Percentiles rank a stretch among this genome's conserved stretches.
Conservation (phyloP, 2,329 filamentous ascomycete species). For the Cryphonectria parasitica region DNA sequence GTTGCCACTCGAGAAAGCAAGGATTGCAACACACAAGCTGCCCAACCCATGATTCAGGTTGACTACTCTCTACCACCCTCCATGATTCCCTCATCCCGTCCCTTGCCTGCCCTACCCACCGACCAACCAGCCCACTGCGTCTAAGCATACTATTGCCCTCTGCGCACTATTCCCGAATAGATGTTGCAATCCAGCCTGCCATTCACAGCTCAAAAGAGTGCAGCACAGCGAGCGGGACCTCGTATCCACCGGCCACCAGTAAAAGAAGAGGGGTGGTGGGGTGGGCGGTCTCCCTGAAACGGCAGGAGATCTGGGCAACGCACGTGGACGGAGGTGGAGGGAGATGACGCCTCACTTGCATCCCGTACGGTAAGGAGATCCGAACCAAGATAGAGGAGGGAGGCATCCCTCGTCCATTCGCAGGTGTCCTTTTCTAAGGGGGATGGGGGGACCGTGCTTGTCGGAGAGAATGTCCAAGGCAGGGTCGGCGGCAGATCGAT, state of each 20-base stretch:
- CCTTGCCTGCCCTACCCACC: conserved; percentile 5
- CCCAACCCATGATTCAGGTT: conserved; percentile 16
- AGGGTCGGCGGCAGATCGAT: background rate
- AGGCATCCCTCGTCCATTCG: background rate
- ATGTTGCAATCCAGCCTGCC: conserved; percentile 13
- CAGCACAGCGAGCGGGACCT: background rate
- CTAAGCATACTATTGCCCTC: background rate
- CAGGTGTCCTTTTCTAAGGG: background rate
- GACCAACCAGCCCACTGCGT: background rate
- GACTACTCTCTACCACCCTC: background rate
- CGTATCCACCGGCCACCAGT: conserved; percentile 6
- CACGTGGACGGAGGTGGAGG: conserved; percentile 11
- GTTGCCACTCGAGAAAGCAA: conserved; percentile 22
- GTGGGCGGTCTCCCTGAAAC: background rate
- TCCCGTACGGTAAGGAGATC: conserved; percentile 20
- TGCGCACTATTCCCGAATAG: background rate
- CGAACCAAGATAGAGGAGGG: conserved; percentile 22
- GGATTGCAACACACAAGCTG: conserved; percentile 21
- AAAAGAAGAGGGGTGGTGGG: background rate
- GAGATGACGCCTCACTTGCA: conserved; percentile 27
- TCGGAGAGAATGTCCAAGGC: background rate
- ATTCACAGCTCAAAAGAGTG: conserved; percentile 5
- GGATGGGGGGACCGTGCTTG: no score
- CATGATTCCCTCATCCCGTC: background rate
- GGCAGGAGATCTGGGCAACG: conserved; percentile 18